Evolutionary conservation across 1,284 basidiomycete genomes (phyloP), one percentile per base, ranked within the genome.

Genomic region (Pseudozyma sp.): DNA sequence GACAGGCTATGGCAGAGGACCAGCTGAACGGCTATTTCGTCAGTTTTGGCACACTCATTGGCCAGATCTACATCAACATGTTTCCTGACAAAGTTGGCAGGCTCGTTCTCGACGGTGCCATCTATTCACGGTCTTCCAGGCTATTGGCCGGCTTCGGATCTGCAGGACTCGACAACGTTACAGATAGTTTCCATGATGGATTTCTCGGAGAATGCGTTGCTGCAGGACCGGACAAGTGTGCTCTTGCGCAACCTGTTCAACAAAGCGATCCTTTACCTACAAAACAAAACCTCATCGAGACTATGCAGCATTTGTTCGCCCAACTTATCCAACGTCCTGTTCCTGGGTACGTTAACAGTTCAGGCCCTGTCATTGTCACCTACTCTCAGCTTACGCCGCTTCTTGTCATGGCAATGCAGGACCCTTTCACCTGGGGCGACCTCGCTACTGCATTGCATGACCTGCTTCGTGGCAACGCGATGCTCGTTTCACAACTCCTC

Each of bases 201-300:
- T 64, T 74, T 34, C 31, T 74, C 14, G 67, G 71, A 14, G 71
- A 74, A 33, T 69, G 71, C 31, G 50, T 66, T 10, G 48, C 44
- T 53, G 61, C 71, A 10, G 71, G 71, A 30, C 62, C 65, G 5
- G 45, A 68, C 7, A 47, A 39, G 16, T 74, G 70, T 31, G 55
- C 56, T 5, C 61, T 74, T 8, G 70, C 70, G 6, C 33, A 50
- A 13, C 53, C 64, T 11, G 37, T 46, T 3, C 11, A 33, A 24
- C 3, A n/a, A 29, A 4, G 39, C 29, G 6, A 8, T 11, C 0
- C 11, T 37, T 37, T 34, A 19, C 62, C 62, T 0, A 47, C 54
- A 0, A n/a, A 11, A 8, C 11, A 46, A 17, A 30, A 57, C 6
- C 39, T 64, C 33, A 53, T 57, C 43, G n/a, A 48, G 0, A 46